Conservation (phyloP, 805 yeast species). For the Yamadazyma phyllophila region DNA sequence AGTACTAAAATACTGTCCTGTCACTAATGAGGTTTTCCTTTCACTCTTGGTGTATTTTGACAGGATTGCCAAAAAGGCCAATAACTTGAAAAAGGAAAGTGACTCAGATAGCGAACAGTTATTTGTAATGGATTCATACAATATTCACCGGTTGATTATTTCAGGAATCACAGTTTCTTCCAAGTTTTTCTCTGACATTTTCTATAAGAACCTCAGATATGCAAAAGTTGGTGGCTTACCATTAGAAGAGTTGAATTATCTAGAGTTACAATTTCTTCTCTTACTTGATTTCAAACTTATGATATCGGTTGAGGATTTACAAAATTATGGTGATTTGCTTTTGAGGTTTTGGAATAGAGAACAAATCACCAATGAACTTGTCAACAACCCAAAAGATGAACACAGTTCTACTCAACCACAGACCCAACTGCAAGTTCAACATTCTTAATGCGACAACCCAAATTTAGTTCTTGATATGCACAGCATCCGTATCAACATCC, state of each 20-base stretch:
- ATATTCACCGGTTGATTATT: constrained; percentile 89
- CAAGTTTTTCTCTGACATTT: constrained; percentile 91
- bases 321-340: constrained; percentile 82
- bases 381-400: constrained; percentile 9
- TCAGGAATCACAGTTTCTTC: constrained; percentile 95
- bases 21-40: constrained; percentile 94
- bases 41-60: constrained; percentile 91
- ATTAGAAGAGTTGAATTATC: constrained; percentile 84
- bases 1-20: constrained; percentile 94
- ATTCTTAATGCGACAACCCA: neutral
- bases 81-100: constrained; percentile 37
- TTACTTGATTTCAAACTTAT: constrained; percentile 82
- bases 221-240: constrained; percentile 97
- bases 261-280: constrained; percentile 85
- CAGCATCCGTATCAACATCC: no score
- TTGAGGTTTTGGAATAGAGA: constrained; percentile 82
- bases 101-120: constrained; percentile 46
- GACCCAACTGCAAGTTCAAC: neutral
- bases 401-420: neutral
- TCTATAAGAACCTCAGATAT: constrained; percentile 89
- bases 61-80: constrained; percentile 83
- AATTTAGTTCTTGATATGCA: neutral
- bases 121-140: constrained; percentile 94
- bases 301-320: constrained; percentile 88
- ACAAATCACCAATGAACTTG: constrained; percentile 45